Base-by-base conservation (phyloP, 768 basidiomycete genomes). In the Multifurca ochricompacta region DNA sequence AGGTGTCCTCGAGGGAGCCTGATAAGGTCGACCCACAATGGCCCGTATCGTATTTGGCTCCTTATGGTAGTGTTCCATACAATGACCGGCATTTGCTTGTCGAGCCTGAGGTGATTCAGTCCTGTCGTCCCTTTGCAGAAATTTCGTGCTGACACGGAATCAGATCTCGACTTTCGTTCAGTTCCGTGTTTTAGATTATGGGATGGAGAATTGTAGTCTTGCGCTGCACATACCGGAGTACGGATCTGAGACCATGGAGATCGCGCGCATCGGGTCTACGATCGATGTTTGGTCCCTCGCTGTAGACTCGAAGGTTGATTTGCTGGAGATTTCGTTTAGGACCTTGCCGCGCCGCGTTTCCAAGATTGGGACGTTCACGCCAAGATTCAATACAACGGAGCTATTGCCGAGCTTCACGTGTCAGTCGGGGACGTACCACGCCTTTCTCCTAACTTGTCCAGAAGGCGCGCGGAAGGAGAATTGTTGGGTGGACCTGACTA, bases 101-200 rank as follows among this genome's bases (percentile, higher is more conserved):
- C 18, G 43, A 46, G 18, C 32, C 53, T 5, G 31, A 48, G 27
- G 39, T 46, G 27, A 31, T 25, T 25, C 8, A 31, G 6, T 19
- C 18, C 16, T n/a, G 13, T 7, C 18, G n/a, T n/a, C n/a, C 19
- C 21, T 25, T 14, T 4, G 14, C 14, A 13, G 21, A 6, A 30
- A n/a, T 4, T 19, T 7, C 23, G 4, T 14, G 18, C 16, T 35
- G 30, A 48, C 23, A 14, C 13, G 11, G n/a, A 35, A n/a, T 30
- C 30, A 51, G 43, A 51, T 39, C 13, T 56, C 43, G 16, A 51
- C 43, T 9, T 51, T 56, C 37, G 36, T 56, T 34, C 44, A 51
- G 39, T 56, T 47, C 11, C 55, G 11, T 10, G 54, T 37, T 14
- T 30, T 46, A 32, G 44, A 51, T 14, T 51, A 47, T 19, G 44